Percentiles rank a stretch among this genome's conserved stretches.
Evolutionary conservation across 2,329 filamentous ascomycete genomes (phyloP).

Genomic region (Xylariaceae sp.): DNA sequence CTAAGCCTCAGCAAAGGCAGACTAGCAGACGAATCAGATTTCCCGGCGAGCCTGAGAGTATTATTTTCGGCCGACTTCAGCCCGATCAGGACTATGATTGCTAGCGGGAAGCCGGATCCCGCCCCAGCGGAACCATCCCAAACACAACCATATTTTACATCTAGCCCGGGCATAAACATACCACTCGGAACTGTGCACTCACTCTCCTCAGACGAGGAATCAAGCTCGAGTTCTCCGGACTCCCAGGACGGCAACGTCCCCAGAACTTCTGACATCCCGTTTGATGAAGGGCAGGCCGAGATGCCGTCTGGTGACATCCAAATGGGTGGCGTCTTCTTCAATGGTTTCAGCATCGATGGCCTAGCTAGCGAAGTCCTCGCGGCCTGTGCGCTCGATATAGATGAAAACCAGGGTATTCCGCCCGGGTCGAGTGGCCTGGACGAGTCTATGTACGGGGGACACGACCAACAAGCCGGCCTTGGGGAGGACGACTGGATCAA

Average conservation of each 20-base stretch:
- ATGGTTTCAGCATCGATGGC: constrained; percentile 34
- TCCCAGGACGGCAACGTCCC: constrained; percentile 16
- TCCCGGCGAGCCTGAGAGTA: constrained; percentile 43
- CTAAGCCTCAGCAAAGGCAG: constrained; percentile 47
- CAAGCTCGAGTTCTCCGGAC: constrained; percentile 31
- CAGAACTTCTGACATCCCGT: not conserved
- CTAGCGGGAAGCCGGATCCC: constrained; percentile 10
- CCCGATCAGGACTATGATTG: constrained; percentile 39
- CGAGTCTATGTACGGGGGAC: constrained; percentile 11
- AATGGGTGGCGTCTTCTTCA: constrained; percentile 26
- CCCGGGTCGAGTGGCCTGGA: not conserved
- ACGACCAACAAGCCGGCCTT: constrained; percentile 25
- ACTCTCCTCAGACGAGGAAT: constrained; percentile 34
- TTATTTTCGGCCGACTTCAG: constrained; percentile 44
- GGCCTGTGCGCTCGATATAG: constrained; percentile 34
- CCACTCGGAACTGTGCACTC: constrained; percentile 33
- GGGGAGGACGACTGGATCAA: constrained; percentile 45
- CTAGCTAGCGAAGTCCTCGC: constrained; percentile 38
- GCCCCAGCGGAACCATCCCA: constrained; percentile 3
- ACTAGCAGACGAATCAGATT: constrained; percentile 44
- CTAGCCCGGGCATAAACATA: constrained; percentile 17
- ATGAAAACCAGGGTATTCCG: not conserved
- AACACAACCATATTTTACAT: constrained; percentile 7
- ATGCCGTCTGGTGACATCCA: constrained; percentile 21
- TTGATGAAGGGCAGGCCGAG: not conserved